phyloP scores from a whole-genome alignment of 2,329 filamentous ascomycete species.

The Stromatinia cepivora region DNA sequence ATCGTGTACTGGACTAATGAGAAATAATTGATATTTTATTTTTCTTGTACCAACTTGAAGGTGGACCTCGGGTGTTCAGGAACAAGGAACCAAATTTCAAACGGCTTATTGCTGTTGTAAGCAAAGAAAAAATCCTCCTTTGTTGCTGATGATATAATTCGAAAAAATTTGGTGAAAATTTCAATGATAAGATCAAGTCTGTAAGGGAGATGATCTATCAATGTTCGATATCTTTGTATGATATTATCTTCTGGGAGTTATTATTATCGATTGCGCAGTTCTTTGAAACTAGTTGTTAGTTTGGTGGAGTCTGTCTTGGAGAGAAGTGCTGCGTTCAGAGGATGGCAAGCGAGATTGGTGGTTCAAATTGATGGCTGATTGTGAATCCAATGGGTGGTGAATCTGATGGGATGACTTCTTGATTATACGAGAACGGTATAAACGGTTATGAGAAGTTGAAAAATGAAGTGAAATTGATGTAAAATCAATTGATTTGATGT shows the following conservation, averaged over 20 bases:
- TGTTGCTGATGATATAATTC: not conserved
- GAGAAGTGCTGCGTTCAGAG: not conserved
- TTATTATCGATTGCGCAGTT: conserved; percentile 7
- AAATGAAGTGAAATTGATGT: conserved; percentile 10
- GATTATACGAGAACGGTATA: conserved; percentile 5
- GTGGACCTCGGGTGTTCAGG: conserved; percentile 17
- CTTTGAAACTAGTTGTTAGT: not conserved
- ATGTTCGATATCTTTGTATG: not conserved
- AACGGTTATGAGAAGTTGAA: not conserved
- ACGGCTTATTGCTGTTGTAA: not conserved
- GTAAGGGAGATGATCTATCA: conserved; percentile 1
- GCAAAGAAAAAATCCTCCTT: not conserved
- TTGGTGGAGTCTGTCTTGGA: conserved; percentile 16
- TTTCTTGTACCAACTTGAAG: not conserved
- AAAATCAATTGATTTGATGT: conserved; percentile 3
- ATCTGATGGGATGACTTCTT: not conserved
- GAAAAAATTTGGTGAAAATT: not conserved
- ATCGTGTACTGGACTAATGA: conserved; percentile 16
- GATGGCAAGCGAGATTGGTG: conserved; percentile 10
- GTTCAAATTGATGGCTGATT: not conserved
- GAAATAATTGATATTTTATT: conserved; percentile 5
- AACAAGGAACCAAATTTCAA: conserved; percentile 20
- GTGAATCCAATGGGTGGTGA: conserved; percentile 1
- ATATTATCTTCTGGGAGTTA: not conserved
- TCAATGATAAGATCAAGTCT: not conserved